Evolutionary conservation across 257 asterid species (phyloP).

Genomic region (Capsicum baccatum): DNA sequence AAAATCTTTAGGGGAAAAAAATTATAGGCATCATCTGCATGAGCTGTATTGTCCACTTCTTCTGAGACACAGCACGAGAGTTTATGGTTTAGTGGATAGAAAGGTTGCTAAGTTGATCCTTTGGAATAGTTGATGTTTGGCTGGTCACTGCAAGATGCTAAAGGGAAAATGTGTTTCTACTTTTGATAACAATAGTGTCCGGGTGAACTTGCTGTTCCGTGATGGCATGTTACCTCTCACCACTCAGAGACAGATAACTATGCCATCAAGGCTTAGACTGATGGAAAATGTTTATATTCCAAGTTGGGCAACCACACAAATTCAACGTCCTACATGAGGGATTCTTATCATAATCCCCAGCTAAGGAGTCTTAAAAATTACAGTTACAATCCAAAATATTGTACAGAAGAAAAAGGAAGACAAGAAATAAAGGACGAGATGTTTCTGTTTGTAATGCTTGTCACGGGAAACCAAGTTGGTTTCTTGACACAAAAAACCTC

Average conservation of each 20-base stretch:
- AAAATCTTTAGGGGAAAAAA: background rate
- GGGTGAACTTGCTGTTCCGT: background rate
- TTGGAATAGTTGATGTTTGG: slow-evolving; percentile 2
- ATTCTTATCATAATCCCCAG: background rate
- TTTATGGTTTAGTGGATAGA: slow-evolving; percentile 28
- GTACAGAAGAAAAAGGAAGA: background rate
- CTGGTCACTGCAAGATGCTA: background rate
- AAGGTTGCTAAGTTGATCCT: slow-evolving; percentile 13
- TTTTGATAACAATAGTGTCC: background rate
- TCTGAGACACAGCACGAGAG: slow-evolving; percentile 12
- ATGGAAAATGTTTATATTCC: background rate
- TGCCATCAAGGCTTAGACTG: background rate
- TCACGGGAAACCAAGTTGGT: slow-evolving; percentile 32
- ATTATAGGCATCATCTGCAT: slow-evolving; percentile 16
- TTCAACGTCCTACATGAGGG: background rate
- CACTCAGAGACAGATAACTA: background rate
- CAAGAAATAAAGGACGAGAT: background rate
- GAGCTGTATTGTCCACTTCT: slow-evolving; percentile 30
- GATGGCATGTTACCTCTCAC: background rate
- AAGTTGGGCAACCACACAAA: background rate
- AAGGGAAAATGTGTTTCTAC: background rate
- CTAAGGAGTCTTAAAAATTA: background rate
- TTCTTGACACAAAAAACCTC: slow-evolving; percentile 31
- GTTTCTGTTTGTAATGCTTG: background rate
- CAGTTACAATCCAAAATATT: background rate